Conservation (phyloP, 495 filamentous ascomycete genomes). For the Aspergillus asperescens region DNA sequence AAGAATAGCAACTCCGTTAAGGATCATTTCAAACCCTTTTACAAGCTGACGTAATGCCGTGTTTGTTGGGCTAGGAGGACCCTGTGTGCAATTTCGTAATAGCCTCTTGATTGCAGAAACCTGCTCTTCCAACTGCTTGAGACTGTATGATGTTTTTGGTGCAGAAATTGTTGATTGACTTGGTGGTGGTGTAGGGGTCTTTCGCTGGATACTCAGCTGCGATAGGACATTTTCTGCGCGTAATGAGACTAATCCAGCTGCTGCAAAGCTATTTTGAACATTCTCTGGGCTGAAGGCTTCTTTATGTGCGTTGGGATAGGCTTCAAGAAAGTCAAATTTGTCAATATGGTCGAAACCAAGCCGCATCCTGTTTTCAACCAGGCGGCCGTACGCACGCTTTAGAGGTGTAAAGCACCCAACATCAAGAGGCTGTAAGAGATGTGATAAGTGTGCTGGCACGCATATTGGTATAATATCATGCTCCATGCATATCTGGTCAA, state of each 20-base stretch:
- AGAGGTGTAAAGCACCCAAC: slow-evolving; percentile 1
- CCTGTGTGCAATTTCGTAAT: background rate
- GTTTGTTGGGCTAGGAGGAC: background rate
- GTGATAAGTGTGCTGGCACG: slow-evolving; percentile 22
- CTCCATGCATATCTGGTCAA: slow-evolving; percentile 17
- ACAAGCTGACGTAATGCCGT: background rate
- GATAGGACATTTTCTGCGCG: slow-evolving; percentile 4
- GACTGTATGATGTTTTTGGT: background rate
- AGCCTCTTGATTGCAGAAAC: background rate
- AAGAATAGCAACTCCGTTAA: background rate
- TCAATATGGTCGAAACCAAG: slow-evolving; percentile 15
- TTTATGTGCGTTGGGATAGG: slow-evolving; percentile 6
- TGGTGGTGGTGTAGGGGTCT: background rate
- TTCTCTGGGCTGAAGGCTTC: slow-evolving; percentile 7
- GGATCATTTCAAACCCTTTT: background rate
- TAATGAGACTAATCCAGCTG: slow-evolving; percentile 4
- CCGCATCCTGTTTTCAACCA: slow-evolving; percentile 1
- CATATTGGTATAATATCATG: slow-evolving; percentile 23
- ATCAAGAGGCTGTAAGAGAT: slow-evolving; percentile 11
- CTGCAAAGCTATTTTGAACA: slow-evolving; percentile 14
- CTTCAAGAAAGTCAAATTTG: slow-evolving; percentile 16
- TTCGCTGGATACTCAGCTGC: background rate
- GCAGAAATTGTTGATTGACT: background rate
- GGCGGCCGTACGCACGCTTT: slow-evolving; percentile 7
- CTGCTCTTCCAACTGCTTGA: background rate